A percentile compares a stretch with the other conserved stretches of the same genome.
Conservation (phyloP, 352 stramenopile genomes). For the Globisporangium parvum region DNA sequence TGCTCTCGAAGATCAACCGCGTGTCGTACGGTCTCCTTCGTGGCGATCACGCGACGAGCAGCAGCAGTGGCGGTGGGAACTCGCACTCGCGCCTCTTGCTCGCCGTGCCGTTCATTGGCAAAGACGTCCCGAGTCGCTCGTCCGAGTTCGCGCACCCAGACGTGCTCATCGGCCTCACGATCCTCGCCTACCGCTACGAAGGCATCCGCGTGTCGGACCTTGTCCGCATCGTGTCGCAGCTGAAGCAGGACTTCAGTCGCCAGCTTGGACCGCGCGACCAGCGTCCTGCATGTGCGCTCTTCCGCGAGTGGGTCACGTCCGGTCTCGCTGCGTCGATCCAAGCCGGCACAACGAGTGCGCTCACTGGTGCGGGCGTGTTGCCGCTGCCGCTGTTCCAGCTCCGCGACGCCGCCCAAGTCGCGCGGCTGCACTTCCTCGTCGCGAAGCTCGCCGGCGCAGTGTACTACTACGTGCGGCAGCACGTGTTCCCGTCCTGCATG, state of each 20-base stretch:
- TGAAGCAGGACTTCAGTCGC: slow-evolving; percentile 85
- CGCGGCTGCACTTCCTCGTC: slow-evolving; percentile 92
- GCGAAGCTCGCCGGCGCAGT: slow-evolving; percentile 92
- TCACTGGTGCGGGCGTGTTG: slow-evolving; percentile 45
- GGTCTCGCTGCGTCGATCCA: slow-evolving; percentile 31
- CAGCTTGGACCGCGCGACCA: slow-evolving; percentile 80
- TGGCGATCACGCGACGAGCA: slow-evolving; percentile 46
- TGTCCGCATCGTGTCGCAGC: slow-evolving; percentile 78
- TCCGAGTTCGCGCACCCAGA: slow-evolving; percentile 99
- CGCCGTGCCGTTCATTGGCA: slow-evolving; percentile 98
- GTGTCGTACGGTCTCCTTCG: slow-evolving; percentile 97
- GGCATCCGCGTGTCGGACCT: slow-evolving; percentile 82
- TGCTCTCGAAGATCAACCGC: slow-evolving; percentile 98
- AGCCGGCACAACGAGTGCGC: slow-evolving; percentile 12
- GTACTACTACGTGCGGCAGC: slow-evolving; percentile 97
- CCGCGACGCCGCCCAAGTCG: slow-evolving; percentile 94
- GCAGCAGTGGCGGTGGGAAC: slow-evolving; percentile 51
- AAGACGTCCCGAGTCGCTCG: slow-evolving; percentile 97
- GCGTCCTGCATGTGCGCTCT: slow-evolving; percentile 69
- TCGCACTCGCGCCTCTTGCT: slow-evolving; percentile 95
- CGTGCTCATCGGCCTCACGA: slow-evolving; percentile 90
- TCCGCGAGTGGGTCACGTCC: slow-evolving; percentile 63
- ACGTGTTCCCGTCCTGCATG: slow-evolving; percentile 99
- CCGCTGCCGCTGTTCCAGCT: slow-evolving; percentile 97
- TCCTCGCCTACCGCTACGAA: slow-evolving; percentile 90